A percentile compares a stretch with the other conserved stretches of the same genome.
These are phyloP conservation scores for Dioscorea dumetorum DNA, from an alignment of 106 monocot genomes.

Conservation along the genomic window DNA sequence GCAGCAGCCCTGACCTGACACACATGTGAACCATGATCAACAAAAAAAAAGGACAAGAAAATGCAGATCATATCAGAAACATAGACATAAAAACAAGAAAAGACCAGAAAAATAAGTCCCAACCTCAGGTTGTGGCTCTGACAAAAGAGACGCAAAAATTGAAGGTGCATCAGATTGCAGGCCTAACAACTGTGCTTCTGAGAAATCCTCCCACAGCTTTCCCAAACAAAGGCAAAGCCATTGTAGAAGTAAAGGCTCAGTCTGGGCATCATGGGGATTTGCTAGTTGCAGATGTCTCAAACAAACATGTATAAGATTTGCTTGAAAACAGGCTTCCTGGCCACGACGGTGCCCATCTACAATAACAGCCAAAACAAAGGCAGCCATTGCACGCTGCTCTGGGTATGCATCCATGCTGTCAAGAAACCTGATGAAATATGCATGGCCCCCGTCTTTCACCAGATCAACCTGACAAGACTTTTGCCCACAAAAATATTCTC, in stretches of 20 bases:
- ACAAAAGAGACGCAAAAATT: slow-evolving; percentile 49
- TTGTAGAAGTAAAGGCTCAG: slow-evolving; percentile 86
- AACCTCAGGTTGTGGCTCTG: slow-evolving; percentile 93
- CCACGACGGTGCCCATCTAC: slow-evolving; percentile 83
- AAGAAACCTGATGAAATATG: slow-evolving; percentile 93
- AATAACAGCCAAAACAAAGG: slow-evolving; percentile 94
- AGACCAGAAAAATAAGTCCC: not conserved
- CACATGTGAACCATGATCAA: not conserved
- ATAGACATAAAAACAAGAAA: too few species aligned
- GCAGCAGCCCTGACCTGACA: slow-evolving; percentile 94
- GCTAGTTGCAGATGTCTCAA: slow-evolving; percentile 71
- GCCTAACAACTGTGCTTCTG: slow-evolving; percentile 75
- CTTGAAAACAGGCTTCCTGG: slow-evolving; percentile 79
- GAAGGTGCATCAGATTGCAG: slow-evolving; percentile 63
- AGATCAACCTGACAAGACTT: slow-evolving; percentile 91
- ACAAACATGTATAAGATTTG: slow-evolving; percentile 73
- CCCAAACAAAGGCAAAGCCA: slow-evolving; percentile 96
- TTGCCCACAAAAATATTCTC: too few species aligned
- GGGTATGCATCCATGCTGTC: slow-evolving; percentile 88
- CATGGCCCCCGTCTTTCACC: slow-evolving; percentile 95
- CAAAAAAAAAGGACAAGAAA: not conserved
- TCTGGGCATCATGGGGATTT: slow-evolving; percentile 51
- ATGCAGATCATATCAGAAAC: not conserved
- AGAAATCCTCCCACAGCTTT: slow-evolving; percentile 92
- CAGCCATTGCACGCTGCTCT: slow-evolving; percentile 96